Evolutionary conservation across 805 yeast genomes (phyloP).

Genomic region (Cyberlindnera lachancei): DNA sequence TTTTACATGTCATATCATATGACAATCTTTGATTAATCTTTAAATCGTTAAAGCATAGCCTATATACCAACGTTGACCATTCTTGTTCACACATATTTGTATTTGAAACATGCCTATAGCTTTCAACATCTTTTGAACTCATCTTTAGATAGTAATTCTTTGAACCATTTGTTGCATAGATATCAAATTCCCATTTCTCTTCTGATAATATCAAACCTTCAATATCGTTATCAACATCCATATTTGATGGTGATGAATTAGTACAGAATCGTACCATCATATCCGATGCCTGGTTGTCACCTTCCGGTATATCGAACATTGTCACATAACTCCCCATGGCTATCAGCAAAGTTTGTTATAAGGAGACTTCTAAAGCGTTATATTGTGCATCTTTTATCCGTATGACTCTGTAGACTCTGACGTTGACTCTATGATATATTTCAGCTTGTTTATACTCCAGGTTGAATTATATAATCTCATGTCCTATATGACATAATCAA

Average conservation of each 20-base stretch:
- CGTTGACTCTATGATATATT: too few species aligned
- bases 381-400: too few species aligned
- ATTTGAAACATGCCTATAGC: conserved; percentile 2
- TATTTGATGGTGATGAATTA: too few species aligned
- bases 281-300: conserved; percentile 9
- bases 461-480: too few species aligned
- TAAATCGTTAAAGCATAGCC: conserved; percentile 7
- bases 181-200: conserved; percentile 5
- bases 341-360: conserved; percentile 1
- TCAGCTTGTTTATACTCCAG: too few species aligned
- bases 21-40: not conserved
- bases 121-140: not conserved
- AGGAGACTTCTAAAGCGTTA: too few species aligned
- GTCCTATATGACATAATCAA: too few species aligned
- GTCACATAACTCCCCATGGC: not conserved
- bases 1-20: too few species aligned
- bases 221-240: too few species aligned
- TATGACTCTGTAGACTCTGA: too few species aligned
- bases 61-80: conserved; percentile 9
- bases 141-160: conserved; percentile 1
- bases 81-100: conserved; percentile 2
- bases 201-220: conserved; percentile 1
- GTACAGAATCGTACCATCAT: conserved; percentile 4
- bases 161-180: conserved; percentile 9
- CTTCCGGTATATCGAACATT: conserved; percentile 2